Evolutionary conservation across 768 basidiomycete species (phyloP), one percentile per base, ranked within the genome.

Genomic region (Boletus subcaerulescens): DNA sequence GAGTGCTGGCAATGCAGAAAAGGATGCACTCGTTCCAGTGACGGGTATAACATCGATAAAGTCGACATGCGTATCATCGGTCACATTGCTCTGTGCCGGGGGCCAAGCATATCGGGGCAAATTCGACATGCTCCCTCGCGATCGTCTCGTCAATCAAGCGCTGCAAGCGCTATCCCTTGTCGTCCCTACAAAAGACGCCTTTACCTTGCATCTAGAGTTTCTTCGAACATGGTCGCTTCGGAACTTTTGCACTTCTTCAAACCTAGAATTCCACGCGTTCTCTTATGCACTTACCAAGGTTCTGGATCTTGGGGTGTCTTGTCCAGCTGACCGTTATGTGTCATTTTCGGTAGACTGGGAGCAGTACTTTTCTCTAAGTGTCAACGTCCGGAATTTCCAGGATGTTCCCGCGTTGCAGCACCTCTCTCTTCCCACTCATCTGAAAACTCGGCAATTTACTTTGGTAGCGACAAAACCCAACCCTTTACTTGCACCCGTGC

Each of bases 91-190:
- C n/a, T 81, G 83, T 53, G 70, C 75, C 20, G 80, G 85, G 57
- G 82, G 81, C 3, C 73, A 74, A 49, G 63, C 62, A 39, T 70
- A 75, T 10, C 77, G 80, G 1, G 72, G 76, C 5, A 76, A 77
- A 15, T 72, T 91, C 18, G 80, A 86, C 60, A 73, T 87, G 53
- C 68, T 76, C 8, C 81, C 87, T 0, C 73, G 74, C 40, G 81
- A 86, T 60, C 58, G 65, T 7, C 74, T 93, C 15, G 85, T 85
- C 10, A 69, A 66, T 26, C 80, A 82, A 52, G 83, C 80, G 51
- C 70, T 96, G 42, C 77, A 82, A 45, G 75, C 82, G 8, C 75
- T 95, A 7, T 79, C 91, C 0, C 73, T 84, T 22, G 76, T 80
- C 11, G 62, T 94, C 14, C 81, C 88, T 1, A 58, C 75, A 0